Conservation (phyloP, 2,329 filamentous ascomycete genomes). For the Neofusicoccum parvum region DNA sequence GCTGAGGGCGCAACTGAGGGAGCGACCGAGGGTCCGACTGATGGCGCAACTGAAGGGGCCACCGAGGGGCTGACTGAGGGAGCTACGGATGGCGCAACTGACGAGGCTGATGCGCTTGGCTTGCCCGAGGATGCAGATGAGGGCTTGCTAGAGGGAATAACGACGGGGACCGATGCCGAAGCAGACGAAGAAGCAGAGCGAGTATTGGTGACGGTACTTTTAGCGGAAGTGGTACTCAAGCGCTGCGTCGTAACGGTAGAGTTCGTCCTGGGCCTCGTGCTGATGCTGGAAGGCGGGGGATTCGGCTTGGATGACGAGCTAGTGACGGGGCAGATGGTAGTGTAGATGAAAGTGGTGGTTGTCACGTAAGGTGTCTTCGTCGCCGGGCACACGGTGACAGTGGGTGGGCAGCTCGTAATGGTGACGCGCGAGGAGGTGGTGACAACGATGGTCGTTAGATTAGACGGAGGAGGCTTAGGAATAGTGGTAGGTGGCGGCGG, state of each 20-base stretch:
- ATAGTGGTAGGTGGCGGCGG: not conserved
- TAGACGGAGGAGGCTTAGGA: not conserved
- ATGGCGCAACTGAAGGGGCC: no score
- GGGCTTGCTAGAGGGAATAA: not conserved
- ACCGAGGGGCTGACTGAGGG: no score
- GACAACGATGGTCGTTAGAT: slow-evolving; percentile 16
- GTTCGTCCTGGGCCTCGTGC: not conserved
- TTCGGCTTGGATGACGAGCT: no score
- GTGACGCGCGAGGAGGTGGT: slow-evolving; percentile 24
- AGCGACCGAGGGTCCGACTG: no score
- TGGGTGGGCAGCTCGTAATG: slow-evolving; percentile 28
- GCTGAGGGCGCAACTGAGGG: not conserved
- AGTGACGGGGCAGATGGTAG: slow-evolving; percentile 24
- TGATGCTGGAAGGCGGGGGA: no score
- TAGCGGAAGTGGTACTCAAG: not conserved
- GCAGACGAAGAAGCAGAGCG: not conserved
- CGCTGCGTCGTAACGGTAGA: not conserved
- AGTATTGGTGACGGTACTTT: not conserved
- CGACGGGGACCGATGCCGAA: not conserved
- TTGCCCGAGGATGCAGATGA: not conserved
- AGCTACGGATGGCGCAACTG: not conserved
- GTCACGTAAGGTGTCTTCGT: slow-evolving; percentile 23
- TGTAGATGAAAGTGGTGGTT: slow-evolving; percentile 23
- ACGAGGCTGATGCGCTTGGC: not conserved
- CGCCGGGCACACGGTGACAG: slow-evolving; percentile 28